Percentiles rank a stretch among this genome's conserved stretches.
These are phyloP conservation scores for Phialocephala sp. DNA, from an alignment of 2,329 filamentous ascomycete genomes.

Conservation along the genomic window DNA sequence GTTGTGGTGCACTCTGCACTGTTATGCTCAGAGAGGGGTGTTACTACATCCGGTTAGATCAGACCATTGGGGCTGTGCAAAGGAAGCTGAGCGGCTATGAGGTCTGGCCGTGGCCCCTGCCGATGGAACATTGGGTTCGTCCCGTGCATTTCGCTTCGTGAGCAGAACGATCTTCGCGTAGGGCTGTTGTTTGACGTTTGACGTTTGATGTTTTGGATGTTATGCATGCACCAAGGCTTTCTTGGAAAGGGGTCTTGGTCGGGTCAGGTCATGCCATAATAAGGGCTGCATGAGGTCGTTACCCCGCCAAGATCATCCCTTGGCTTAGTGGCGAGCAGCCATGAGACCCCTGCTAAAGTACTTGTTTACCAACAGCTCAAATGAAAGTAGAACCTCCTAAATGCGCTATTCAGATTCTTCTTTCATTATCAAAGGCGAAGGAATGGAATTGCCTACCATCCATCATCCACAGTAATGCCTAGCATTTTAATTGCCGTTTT, in stretches of 20 bases:
- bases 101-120: background rate
- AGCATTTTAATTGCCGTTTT: background rate
- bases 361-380: too few species aligned
- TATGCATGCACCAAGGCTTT: background rate
- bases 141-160: background rate
- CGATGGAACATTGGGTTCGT: background rate
- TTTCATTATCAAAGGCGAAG: background rate
- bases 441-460: background rate
- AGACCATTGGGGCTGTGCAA: constrained; percentile 6
- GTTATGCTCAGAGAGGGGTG: background rate
- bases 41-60: background rate
- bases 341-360: too few species aligned
- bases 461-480: background rate
- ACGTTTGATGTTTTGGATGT: constrained; percentile 2
- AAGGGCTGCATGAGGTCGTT: background rate
- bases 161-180: background rate
- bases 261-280: background rate
- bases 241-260: constrained; percentile 2
- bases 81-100: constrained; percentile 2
- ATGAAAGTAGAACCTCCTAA: too few species aligned
- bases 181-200: background rate
- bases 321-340: background rate
- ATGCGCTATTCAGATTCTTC: too few species aligned
- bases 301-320: constrained; percentile 3
- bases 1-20: background rate